Percentiles rank a stretch among this genome's conserved stretches.
Conservation (phyloP, 1,284 basidiomycete species). For the Vanrija sp. region DNA sequence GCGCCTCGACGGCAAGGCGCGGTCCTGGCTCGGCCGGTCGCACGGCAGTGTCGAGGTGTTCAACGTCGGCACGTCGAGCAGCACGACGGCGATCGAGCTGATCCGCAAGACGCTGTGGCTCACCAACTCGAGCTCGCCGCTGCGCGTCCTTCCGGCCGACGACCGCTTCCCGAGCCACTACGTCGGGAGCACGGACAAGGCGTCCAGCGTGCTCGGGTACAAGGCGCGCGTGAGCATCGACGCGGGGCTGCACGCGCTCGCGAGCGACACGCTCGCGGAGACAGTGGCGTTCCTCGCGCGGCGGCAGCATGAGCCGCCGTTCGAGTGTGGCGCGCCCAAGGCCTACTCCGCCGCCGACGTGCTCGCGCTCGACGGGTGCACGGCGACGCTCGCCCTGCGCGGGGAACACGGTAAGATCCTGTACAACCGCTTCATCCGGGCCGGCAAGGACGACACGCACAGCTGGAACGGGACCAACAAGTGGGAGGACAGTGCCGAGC, state of each 20-base stretch:
- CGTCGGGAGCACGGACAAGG: conserved; percentile 20
- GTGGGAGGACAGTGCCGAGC: no score
- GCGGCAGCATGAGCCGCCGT: conserved; percentile 1
- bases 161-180: conserved; percentile 24
- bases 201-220: conserved; percentile 20
- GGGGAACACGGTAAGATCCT: no score
- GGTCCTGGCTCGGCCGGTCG: background rate
- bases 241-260: conserved; percentile 23
- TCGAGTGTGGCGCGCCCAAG: background rate
- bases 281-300: conserved; percentile 11
- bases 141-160: conserved; percentile 27
- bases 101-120: conserved; percentile 27
- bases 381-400: no score
- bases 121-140: conserved; percentile 30
- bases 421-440: no score
- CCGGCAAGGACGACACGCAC: no score
- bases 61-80: conserved; percentile 25
- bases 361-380: conserved; percentile 13
- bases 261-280: conserved; percentile 10
- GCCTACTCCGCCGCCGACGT: conserved; percentile 4
- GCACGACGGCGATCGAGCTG: conserved; percentile 20
- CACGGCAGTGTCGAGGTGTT: conserved; percentile 20
- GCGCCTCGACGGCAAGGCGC: conserved; percentile 4
- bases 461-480: no score
- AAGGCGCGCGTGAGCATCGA: conserved; percentile 21